Base-by-base conservation (phyloP, 1,284 basidiomycete species). In the Fomitopsis palustris region DNA sequence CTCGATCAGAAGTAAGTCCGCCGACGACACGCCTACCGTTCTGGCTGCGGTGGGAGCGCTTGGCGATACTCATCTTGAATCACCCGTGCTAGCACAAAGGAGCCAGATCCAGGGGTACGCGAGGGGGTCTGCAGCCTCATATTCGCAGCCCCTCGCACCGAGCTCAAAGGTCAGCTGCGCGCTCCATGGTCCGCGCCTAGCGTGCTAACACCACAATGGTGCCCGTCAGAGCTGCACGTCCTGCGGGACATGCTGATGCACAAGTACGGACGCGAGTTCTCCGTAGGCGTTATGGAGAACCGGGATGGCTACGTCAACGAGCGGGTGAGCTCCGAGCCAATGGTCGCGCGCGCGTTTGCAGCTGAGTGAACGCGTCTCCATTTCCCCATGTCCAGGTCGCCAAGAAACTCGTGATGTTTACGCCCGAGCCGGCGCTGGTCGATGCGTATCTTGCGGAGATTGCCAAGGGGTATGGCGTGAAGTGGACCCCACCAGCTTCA, bases 211-310 rank as follows among this genome's bases (percentile, higher is more conserved):
- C 35, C 60, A 14, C 16, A 14, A 45, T 14, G 12, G 12, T 54
- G 42, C 47, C n/a, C 52, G 41, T 56, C 51, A 89, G 96, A 99
- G 73, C 83, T 99, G 37, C 93, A 97, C 66, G 78, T 94, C 38
- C 77, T 98, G 41, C 87, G 96, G 43, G 95, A 98, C 70, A 86
- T 98, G 72, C 83, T 99, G 58, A 93, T 96, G 90, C 90, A 95
- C 74, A 97, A 93, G 75, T 96, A 86, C 69, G 92, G 93, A 16
- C 83, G 93, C 21, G 94, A 96, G 23, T 95, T 90, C 69, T 84
- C 92, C 12, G 67, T 84, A 25, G 84, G 81, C 21, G 87, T 90
- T 1, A 92, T 94, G 83, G 93, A 95, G 68, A 95, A 95, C 72
- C 81, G 78, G 53, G 85, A 90, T 66, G 77, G 76, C n/a, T 87